Evolutionary conservation across 140 eudicot species (phyloP), one percentile per base, ranked within the genome.

Genomic region (Erigeron philadelphicus): DNA sequence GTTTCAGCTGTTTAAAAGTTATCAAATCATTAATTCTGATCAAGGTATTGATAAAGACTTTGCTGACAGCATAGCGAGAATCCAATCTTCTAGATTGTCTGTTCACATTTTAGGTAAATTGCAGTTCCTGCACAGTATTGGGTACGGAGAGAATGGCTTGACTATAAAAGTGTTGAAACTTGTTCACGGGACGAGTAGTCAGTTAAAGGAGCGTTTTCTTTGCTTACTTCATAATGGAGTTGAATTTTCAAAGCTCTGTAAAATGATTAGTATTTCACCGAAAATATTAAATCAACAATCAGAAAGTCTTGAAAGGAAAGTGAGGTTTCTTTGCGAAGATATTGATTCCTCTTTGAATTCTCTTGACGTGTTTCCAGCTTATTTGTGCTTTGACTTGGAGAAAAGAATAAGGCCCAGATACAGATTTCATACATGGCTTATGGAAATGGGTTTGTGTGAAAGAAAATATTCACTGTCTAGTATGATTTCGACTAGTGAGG

Each of bases 361-460:
- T 63, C 88, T 90, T 23, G 86, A 83, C 19, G 47, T 60, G 15
- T 90, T 84, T 65, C 97, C 97, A 8, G 76, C 84, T 43, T 90
- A 81, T 79, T 76, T 90, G 63, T 74, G 82, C 76, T 84, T 71
- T 68, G 84, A 79, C 70, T 80, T 90, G 5, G 92, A 90, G 40
- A 90, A 83, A 60, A 73, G 97, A 66, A 87, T 87, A 31, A 90
- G 62, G 61, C 97, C 97, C 3, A 76, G 97, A 73, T 90, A 72
- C 66, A 78, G 72, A 66, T 87, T 90, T 55, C 92, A 84, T 59
- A 73, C 54, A 64, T 87, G 95, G 97, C 86, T 90, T 63, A 70
- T 12, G 48, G 80, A 87, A 61, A 58, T 71, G 18, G 89, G 87
- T 23, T 81, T 79, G 76, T 74, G 87, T 68, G 70, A 60, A 47